These are phyloP conservation scores for Penicillium sp. DNA, from an alignment of 2,329 filamentous ascomycete species.

Conservation along the genomic window DNA sequence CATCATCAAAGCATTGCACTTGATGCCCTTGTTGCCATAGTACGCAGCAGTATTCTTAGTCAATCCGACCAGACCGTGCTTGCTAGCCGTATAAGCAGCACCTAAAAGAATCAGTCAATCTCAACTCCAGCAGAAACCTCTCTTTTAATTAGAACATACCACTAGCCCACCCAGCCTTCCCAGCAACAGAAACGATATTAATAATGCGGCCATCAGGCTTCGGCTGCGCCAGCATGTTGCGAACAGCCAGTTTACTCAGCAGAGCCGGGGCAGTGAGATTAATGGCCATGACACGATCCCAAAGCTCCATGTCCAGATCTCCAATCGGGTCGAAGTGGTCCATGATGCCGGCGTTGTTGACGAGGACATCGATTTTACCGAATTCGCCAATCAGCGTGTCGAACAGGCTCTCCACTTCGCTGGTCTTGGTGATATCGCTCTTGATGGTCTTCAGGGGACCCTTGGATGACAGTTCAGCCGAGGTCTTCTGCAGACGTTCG, in stretches of 20 bases:
- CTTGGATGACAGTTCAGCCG: slow-evolving; percentile 20
- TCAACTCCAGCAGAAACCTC: not conserved
- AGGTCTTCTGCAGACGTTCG: slow-evolving; percentile 24
- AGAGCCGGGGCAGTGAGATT: slow-evolving; percentile 58
- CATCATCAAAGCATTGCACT: slow-evolving; percentile 51
- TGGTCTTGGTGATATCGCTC: slow-evolving; percentile 38
- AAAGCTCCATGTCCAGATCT: slow-evolving; percentile 45
- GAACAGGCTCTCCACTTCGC: slow-evolving; percentile 39
- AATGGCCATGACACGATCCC: slow-evolving; percentile 55
- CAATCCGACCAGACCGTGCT: slow-evolving; percentile 54
- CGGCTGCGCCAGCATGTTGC: slow-evolving; percentile 42
- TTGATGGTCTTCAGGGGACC: slow-evolving; percentile 30
- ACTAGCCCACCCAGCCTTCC: slow-evolving; percentile 42
- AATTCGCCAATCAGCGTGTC: slow-evolving; percentile 34
- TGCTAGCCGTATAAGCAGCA: slow-evolving; percentile 53
- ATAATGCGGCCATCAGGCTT: slow-evolving; percentile 48
- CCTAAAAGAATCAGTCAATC: slow-evolving; percentile 27
- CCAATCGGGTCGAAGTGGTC: slow-evolving; percentile 56
- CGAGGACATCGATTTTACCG: slow-evolving; percentile 54
- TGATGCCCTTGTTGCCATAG: slow-evolving; percentile 55
- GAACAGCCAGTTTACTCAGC: slow-evolving; percentile 52
- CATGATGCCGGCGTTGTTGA: slow-evolving; percentile 60
- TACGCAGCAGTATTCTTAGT: slow-evolving; percentile 58
- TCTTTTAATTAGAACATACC: slow-evolving; percentile 28
- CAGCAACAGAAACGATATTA: slow-evolving; percentile 53